A percentile compares a stretch with the other conserved stretches of the same genome.
phyloP scores from a whole-genome alignment of 345 rosid species.

The Aurinia saxatilis region DNA sequence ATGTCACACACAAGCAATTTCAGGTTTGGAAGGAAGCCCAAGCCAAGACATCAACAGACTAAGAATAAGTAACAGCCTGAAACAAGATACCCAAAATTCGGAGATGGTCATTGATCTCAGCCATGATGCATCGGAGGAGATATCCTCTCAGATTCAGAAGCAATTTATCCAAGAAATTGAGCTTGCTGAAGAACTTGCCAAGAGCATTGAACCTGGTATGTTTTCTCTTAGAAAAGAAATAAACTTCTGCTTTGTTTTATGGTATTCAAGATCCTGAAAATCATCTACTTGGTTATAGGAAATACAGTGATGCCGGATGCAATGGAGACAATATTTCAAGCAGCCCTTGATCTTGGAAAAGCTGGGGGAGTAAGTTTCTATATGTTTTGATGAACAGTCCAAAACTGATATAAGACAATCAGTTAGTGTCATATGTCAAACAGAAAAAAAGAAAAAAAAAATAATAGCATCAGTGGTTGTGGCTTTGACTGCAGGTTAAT shows the following conservation, averaged over 20 bases:
- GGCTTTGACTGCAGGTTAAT: slow-evolving; percentile 46
- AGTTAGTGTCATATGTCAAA: too few relatives aligned
- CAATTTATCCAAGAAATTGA: slow-evolving; percentile 78
- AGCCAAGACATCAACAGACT: slow-evolving; percentile 40
- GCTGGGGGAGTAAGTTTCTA: slow-evolving; percentile 66
- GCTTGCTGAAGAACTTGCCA: slow-evolving; percentile 79
- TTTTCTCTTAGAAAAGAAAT: background rate
- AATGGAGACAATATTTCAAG: slow-evolving; percentile 86
- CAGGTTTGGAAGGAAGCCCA: slow-evolving; percentile 83
- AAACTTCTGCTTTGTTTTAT: background rate
- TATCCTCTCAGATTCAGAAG: slow-evolving; percentile 57
- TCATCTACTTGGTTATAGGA: slow-evolving; percentile 41
- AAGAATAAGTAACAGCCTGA: slow-evolving; percentile 46
- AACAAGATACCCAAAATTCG: slow-evolving; percentile 35
- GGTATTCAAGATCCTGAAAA: slow-evolving; percentile 2
- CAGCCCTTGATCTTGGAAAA: slow-evolving; percentile 79
- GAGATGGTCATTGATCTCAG: too few relatives aligned
- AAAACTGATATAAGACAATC: background rate
- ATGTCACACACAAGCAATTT: slow-evolving; percentile 90
- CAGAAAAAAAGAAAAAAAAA: too few relatives aligned
- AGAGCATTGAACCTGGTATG: slow-evolving; percentile 70
- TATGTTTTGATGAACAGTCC: background rate
- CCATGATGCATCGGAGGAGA: slow-evolving; percentile 38
- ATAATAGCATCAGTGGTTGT: background rate
- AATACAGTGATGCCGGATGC: slow-evolving; percentile 84